Base-by-base conservation (phyloP, 805 yeast genomes). In the Sugiyamaella qingdaonensis region DNA sequence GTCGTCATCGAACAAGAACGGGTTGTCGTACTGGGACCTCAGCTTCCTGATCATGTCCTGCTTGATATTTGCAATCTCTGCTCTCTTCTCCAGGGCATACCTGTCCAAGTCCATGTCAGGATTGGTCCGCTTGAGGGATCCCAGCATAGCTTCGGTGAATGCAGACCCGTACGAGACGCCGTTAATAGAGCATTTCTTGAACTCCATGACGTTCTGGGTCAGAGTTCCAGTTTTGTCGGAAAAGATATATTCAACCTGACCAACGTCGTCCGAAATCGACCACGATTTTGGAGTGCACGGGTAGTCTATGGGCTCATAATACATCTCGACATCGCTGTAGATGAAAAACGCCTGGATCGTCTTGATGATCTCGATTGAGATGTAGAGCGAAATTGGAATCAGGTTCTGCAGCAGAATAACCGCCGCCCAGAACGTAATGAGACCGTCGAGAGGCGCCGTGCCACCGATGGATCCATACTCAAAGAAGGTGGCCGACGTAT, bases 151-250 rank as follows among this genome's bases (percentile, higher is more conserved):
- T 61, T 86, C 91, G 2, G 92, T 86, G 66, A 85, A 86, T 0
- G 92, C 89, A 36, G 78, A 71, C 9, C 92, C 94, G 60, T 86
- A 87, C 0, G 84, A 66, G 37, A 76, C 76, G 27, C 88, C 86
- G 51, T 78, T 80, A 54, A 87, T 77, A 3, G 89, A 78, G 66
- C 90, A 85, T 64, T 86, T 86, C 55, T 82, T 81, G 71, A 86
- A 87, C 64, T 85, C 89, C 95, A 86, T 86, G 24, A 85, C 81
- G 62, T 86, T 86, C 68, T 86, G 92, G 5, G 95, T 86, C 61
- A 86, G 73, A 0, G 95, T 86, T 35, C 95, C 95, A 0, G 95
- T 86, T 67, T 86, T 86, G 71, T 86, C 95, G 65, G 89, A 82
- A 68, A 86, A 86, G 41, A 86, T 78, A 64, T 85, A 86, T 67